phyloP scores from a whole-genome alignment of 306 rosid species.

The Lathyrus sativus region DNA sequence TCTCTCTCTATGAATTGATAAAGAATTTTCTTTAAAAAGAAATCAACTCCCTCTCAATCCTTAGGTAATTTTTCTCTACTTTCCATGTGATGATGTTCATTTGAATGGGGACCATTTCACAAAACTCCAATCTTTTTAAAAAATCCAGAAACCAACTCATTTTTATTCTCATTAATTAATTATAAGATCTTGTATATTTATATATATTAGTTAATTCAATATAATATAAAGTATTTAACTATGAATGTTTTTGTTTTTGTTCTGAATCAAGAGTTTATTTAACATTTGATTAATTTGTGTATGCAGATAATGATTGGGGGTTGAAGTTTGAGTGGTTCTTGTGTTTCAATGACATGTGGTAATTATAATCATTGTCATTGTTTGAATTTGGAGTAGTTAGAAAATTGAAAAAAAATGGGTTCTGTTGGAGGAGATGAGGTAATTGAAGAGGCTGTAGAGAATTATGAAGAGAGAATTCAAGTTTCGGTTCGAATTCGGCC shows the following conservation, averaged over 20 bases:
- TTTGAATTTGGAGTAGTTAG: constrained; percentile 4
- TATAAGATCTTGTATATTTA: constrained; percentile 14
- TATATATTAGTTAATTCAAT: constrained; percentile 34
- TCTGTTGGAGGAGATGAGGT: constrained; percentile 70
- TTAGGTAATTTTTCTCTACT: constrained; percentile 36
- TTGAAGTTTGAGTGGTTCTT: constrained; percentile 51
- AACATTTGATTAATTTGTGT: constrained; percentile 28
- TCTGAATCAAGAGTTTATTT: constrained; percentile 33
- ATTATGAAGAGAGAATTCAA: constrained; percentile 62
- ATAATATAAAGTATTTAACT: constrained; percentile 1
- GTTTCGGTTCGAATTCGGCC: constrained; percentile 96
- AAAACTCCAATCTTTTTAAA: constrained; percentile 64
- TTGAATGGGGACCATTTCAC: constrained; percentile 61
- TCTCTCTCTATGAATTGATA: constrained; percentile 35
- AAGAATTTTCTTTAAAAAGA: constrained; percentile 31
- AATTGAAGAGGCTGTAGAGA: constrained; percentile 45
- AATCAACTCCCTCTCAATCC: constrained; percentile 39
- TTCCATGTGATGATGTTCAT: constrained; percentile 64
- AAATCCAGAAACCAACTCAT: constrained; percentile 56
- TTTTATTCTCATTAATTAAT: constrained; percentile 33
- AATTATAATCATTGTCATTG: neutral
- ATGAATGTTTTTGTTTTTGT: constrained; percentile 6
- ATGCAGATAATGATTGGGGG: constrained; percentile 66
- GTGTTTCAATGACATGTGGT: constrained; percentile 44
- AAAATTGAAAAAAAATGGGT: constrained; percentile 53